Conservation (phyloP, 2,329 filamentous ascomycete genomes). For the Diaporthe sp. region DNA sequence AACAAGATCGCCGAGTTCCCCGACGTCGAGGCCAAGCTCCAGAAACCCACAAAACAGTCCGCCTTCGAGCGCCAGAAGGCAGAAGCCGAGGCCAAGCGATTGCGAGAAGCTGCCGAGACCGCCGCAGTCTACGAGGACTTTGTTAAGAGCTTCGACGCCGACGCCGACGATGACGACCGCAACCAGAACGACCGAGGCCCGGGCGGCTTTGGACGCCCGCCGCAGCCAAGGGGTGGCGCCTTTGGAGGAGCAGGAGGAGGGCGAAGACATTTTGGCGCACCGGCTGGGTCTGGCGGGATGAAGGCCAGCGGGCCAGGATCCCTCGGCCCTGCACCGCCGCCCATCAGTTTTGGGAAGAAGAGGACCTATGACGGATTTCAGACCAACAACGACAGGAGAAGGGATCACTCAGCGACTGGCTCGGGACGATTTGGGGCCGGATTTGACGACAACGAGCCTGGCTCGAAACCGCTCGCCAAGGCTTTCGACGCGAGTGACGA, state of each 20-base stretch:
- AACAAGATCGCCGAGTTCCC: constrained; percentile 73
- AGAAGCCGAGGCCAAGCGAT: constrained; percentile 89
- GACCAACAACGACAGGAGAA: constrained; percentile 52
- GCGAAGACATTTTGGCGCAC: constrained; percentile 75
- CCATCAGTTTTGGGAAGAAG: constrained; percentile 66
- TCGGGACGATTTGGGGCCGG: constrained; percentile 56
- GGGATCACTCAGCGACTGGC: constrained; percentile 49
- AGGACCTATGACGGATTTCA: constrained; percentile 64
- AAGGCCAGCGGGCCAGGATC: constrained; percentile 73
- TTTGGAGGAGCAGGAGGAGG: constrained; percentile 46
- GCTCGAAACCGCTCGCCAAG: constrained; percentile 68
- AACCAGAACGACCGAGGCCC: constrained; percentile 15
- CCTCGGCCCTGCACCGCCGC: constrained; percentile 68
- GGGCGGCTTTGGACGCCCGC: constrained; percentile 34
- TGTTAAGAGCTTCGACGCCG: constrained; percentile 81
- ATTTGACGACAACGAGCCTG: constrained; percentile 51
- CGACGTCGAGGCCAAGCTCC: constrained; percentile 81
- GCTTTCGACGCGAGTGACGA: constrained; percentile 80
- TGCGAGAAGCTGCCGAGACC: constrained; percentile 87
- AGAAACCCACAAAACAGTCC: constrained; percentile 86
- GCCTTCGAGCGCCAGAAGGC: constrained; percentile 90
- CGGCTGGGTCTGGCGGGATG: constrained; percentile 60
- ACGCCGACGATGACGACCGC: constrained; percentile 63
- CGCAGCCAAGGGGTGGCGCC: constrained; percentile 44
- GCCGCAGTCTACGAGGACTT: constrained; percentile 90